Base-by-base conservation (phyloP, 805 yeast species). In the Candida peoriensis region DNA sequence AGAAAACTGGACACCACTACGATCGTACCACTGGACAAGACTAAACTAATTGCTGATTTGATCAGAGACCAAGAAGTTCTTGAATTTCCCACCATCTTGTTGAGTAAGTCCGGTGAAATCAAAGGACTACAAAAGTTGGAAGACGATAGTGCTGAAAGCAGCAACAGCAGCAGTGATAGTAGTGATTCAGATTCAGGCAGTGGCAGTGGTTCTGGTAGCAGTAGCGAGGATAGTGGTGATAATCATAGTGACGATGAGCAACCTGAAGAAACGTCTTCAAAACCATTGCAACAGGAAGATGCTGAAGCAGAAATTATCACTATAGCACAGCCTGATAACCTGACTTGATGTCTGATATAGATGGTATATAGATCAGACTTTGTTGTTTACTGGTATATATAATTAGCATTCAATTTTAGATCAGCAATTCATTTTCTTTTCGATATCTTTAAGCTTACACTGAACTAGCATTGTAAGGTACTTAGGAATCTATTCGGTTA, bases 81-180 rank as follows among this genome's bases (percentile, higher is more conserved):
- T 23, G 96, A 87, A 52, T 87, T 72, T 45, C 95, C 96, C 0
- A 80, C 88, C 0, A 62, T 87, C 5, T 68, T 63, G 37, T 63
- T 81, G 1, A 61, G 70, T 2, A 36, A 47, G 5, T 38, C 38
- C 6, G 44, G 43, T n/a, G 36, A 48, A 14, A 56, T 67, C 26
- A 31, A 47, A 10, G 59, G 57, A 0, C 21, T 32, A 36, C 8
- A 10, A 8, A 10, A 20, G 3, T 36, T 53, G 11, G 54, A 52
- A 5, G 57, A 52, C n/a, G 46, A 31, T 4, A 53, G 47, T 6
- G 43, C 32, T 15, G 23, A 34, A 18, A 26, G 28, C 11, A 21
- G 24, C 15, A 32, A 26, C 8, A 14, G 20, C 9, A 29, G 37
- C 3, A 28, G 39, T 14, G 40, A 36, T 15, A 29, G 37, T 11